phyloP scores from a whole-genome alignment of 768 basidiomycete genomes.

The Coprinopsis cinerea region DNA sequence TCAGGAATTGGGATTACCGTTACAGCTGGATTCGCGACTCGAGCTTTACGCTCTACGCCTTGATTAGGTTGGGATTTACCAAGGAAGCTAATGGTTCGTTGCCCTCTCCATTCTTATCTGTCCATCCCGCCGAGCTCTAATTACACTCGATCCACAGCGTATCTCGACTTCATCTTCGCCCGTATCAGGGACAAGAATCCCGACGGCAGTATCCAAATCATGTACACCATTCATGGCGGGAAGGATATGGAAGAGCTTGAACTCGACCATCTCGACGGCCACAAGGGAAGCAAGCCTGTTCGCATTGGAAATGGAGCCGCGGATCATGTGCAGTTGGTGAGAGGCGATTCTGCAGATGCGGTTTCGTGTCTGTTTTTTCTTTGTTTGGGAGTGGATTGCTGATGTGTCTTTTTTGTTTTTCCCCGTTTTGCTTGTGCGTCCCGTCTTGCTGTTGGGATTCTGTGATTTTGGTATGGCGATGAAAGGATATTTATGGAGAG shows the following conservation, averaged over 20 bases:
- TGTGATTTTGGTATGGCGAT: slow-evolving; percentile 31
- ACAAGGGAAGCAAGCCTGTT: slow-evolving; percentile 80
- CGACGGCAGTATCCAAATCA: slow-evolving; percentile 91
- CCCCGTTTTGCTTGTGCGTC: no score
- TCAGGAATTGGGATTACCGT: slow-evolving; percentile 54
- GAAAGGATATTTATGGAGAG: slow-evolving; percentile 87
- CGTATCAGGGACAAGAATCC: slow-evolving; percentile 77
- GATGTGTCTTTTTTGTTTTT: neutral
- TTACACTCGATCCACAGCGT: slow-evolving; percentile 44
- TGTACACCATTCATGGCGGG: slow-evolving; percentile 93
- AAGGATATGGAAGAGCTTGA: slow-evolving; percentile 84
- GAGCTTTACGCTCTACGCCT: slow-evolving; percentile 91
- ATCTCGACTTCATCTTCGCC: slow-evolving; percentile 88
- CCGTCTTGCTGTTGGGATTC: neutral
- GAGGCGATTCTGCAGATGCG: slow-evolving; percentile 8
- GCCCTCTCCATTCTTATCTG: neutral
- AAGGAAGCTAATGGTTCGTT: slow-evolving; percentile 79
- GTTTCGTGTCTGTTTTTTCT: neutral
- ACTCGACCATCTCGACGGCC: slow-evolving; percentile 81
- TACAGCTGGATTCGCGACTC: slow-evolving; percentile 93
- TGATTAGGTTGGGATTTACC: slow-evolving; percentile 91
- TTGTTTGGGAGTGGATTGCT: no score
- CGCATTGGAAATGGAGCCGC: slow-evolving; percentile 96
- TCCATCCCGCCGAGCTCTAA: neutral
- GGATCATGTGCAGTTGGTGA: slow-evolving; percentile 83